Evolutionary conservation across 169 alveolate genomes (phyloP).

Genomic region (Cryptosporidium ubiquitum): DNA sequence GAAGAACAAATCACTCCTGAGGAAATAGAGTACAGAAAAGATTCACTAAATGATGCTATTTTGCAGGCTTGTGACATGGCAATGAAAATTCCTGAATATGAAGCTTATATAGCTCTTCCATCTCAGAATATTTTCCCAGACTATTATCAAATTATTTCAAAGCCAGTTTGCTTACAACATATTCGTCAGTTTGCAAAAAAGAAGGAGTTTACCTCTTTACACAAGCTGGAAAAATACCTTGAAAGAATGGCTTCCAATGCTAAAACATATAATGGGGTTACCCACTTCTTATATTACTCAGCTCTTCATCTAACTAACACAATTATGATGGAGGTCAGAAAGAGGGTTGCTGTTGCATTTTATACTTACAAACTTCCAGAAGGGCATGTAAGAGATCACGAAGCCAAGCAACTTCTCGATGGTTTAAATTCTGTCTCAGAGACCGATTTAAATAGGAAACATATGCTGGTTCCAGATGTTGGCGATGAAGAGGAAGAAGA

Average conservation of each 20-base stretch:
- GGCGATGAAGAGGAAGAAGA: slow-evolving; percentile 72
- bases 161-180: slow-evolving; percentile 67
- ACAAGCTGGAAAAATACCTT: slow-evolving; percentile 51
- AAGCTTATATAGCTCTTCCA: slow-evolving; percentile 51
- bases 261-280: slow-evolving; percentile 41
- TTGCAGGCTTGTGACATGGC: slow-evolving; percentile 51
- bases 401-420: slow-evolving; percentile 60
- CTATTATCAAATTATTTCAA: slow-evolving; percentile 49
- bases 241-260: slow-evolving; percentile 71
- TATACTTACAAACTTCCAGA: slow-evolving; percentile 57
- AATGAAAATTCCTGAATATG: slow-evolving; percentile 56
- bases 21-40: slow-evolving; percentile 52
- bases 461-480: slow-evolving; percentile 72
- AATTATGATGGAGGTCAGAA: slow-evolving; percentile 56
- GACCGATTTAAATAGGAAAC: slow-evolving; percentile 49
- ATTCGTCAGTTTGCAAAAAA: slow-evolving; percentile 51
- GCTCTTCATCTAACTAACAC: slow-evolving; percentile 60
- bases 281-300: slow-evolving; percentile 49
- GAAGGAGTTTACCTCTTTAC: slow-evolving; percentile 64
- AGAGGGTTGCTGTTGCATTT: slow-evolving; percentile 65
- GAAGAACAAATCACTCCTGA: slow-evolving; percentile 58
- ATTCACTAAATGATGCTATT: slow-evolving; percentile 47
- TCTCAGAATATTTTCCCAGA: slow-evolving; percentile 42
- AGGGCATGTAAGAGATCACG: slow-evolving; percentile 69
- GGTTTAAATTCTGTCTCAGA: slow-evolving; percentile 62